These are phyloP conservation scores for Davidsoniella neocaledoniae DNA, from an alignment of 2,329 filamentous ascomycete species.

Conservation along the genomic window DNA sequence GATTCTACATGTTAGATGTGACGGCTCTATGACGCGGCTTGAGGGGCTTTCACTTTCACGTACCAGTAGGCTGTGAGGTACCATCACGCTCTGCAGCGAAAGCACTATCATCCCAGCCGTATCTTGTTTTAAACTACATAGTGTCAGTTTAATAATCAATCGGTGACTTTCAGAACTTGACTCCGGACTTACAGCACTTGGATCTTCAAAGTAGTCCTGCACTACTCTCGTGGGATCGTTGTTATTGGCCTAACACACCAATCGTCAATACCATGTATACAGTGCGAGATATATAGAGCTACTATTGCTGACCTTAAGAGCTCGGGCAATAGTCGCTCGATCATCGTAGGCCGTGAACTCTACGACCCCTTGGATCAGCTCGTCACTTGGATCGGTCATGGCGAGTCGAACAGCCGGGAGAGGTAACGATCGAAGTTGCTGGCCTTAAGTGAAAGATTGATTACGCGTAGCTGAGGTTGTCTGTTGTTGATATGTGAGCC, in stretches of 20 bases:
- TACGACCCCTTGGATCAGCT: constrained; percentile 7
- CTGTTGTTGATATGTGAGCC: too few species aligned
- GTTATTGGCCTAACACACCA: constrained; percentile 1
- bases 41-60: constrained; percentile 3
- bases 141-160: not conserved
- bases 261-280: too few species aligned
- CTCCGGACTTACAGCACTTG: not conserved
- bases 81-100: constrained; percentile 38
- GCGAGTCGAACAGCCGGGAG: too few species aligned
- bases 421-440: too few species aligned
- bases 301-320: constrained; percentile 4
- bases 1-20: not conserved
- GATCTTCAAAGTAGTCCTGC: constrained; percentile 11
- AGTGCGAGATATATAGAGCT: not conserved
- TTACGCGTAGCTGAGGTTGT: too few species aligned
- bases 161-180: not conserved
- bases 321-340: constrained; percentile 2
- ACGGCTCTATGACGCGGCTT: not conserved
- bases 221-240: constrained; percentile 10
- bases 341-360: constrained; percentile 8
- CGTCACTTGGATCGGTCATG: not conserved
- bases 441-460: too few species aligned
- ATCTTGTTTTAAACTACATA: constrained; percentile 29
- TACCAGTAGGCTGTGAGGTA: constrained; percentile 12
- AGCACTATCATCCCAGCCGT: constrained; percentile 38